Conservation (phyloP, 148 eudicot species). For the Fagopyrum esculentum region DNA sequence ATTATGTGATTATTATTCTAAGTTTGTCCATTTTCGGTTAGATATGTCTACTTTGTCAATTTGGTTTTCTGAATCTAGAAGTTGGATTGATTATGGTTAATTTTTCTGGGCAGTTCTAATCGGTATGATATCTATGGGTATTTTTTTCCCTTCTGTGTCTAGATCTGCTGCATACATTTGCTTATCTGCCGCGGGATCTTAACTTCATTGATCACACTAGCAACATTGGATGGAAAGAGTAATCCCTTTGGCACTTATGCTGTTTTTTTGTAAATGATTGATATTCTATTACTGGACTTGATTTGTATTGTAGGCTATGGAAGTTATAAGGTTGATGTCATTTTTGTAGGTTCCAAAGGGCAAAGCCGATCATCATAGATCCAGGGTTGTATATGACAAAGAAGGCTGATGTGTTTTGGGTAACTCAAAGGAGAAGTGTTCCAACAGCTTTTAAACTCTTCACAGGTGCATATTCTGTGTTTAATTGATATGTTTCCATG, state of each 20-base stretch:
- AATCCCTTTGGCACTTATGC: conserved; percentile 6
- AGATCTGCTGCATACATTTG: conserved; percentile 91
- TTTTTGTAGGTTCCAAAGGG: conserved; percentile 61
- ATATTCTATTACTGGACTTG: not conserved
- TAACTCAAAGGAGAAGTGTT: conserved; percentile 80
- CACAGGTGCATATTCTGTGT: conserved; percentile 48
- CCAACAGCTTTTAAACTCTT: conserved; percentile 92
- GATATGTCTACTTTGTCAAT: not conserved
- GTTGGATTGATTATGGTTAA: conserved; percentile 7
- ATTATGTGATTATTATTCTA: not conserved
- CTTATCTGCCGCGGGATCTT: conserved; percentile 69
- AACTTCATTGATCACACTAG: conserved; percentile 95
- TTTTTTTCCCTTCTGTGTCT: conserved; percentile 17
- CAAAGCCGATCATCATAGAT: conserved; percentile 77
- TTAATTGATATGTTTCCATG: not conserved
- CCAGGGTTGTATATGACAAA: conserved; percentile 76
- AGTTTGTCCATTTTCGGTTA: not conserved
- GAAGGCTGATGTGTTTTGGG: conserved; percentile 81
- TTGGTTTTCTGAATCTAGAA: not conserved
- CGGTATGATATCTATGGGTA: conserved; percentile 8
- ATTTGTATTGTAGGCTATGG: not conserved
- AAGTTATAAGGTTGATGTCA: not conserved
- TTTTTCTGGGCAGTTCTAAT: conserved; percentile 4
- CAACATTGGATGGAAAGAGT: conserved; percentile 96
- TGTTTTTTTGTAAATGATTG: not conserved